Conservation (phyloP, 371 early-diverging fungal species). For the Mortierella sp. region DNA sequence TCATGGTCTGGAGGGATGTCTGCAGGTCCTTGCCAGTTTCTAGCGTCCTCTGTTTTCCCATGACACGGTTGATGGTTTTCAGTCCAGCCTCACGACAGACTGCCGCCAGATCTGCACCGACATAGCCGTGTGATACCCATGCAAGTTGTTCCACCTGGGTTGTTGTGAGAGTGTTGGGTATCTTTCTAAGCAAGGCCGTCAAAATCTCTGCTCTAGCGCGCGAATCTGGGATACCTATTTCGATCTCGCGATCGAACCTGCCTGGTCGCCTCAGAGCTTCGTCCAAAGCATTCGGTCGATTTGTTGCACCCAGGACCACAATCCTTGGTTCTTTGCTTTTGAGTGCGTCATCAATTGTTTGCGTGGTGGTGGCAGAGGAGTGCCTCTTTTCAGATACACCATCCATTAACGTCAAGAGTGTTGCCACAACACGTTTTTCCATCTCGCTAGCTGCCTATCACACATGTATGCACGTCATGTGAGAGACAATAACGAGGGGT, state of each 20-base stretch:
- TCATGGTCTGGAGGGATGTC: slow-evolving; percentile 16
- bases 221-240: slow-evolving; percentile 93
- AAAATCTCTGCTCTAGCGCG: slow-evolving; percentile 84
- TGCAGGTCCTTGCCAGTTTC: slow-evolving; percentile 9
- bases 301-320: slow-evolving; percentile 97
- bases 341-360: slow-evolving; percentile 1
- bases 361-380: background rate
- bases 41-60: slow-evolving; percentile 11
- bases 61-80: slow-evolving; percentile 76
- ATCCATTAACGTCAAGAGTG: slow-evolving; percentile 97
- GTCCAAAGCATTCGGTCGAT: slow-evolving; percentile 94
- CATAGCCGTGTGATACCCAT: slow-evolving; percentile 89
- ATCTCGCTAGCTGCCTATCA: slow-evolving; percentile 73
- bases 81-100: slow-evolving; percentile 91
- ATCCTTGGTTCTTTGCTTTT: slow-evolving; percentile 57
- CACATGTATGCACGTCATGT: no score
- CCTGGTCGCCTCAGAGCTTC: slow-evolving; percentile 98
- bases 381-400: slow-evolving; percentile 69
- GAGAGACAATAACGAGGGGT: no score
- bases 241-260: slow-evolving; percentile 95
- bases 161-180: slow-evolving; percentile 75
- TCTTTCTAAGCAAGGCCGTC: slow-evolving; percentile 69
- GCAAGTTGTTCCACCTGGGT: slow-evolving; percentile 74
- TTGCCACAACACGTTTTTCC: slow-evolving; percentile 96
- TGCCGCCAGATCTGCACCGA: slow-evolving; percentile 97